Base-by-base conservation (phyloP, 305 asterid genomes). In the Caryopteris hybrid region DNA sequence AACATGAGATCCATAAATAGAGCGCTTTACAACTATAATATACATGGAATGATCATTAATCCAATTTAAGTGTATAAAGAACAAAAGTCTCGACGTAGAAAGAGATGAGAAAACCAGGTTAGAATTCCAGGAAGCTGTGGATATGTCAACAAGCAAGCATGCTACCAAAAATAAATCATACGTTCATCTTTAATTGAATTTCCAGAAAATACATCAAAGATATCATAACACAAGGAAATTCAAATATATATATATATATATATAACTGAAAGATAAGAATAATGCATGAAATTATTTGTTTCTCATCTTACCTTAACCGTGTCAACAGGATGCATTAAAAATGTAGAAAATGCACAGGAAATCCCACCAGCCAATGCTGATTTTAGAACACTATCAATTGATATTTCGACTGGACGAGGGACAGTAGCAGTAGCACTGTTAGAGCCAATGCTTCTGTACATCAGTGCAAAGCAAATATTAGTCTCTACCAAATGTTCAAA, bases 301-400 rank as follows among this genome's bases (percentile, higher is more conserved):
- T 47, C 64, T 57, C 46, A 48, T 25, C 52, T 66, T 75, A 86
- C 98, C 96, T 92, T 92, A 66, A 90, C 80, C 1, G 97, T 90
- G 72, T 92, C 97, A 53, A 92, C 78, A 4, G 98, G 98, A 66
- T 92, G 87, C 93, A 92, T 73, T 75, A 90, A 71, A 20, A 96
- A 80, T 20, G 98, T 84, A 0, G 98, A 92, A 64, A 92, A 76
- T 58, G 98, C 92, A 78, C 95, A 90, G 27, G 96, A 75, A 73
- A 90, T 93, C 59, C 98, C 98, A 50, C 98, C 98, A 21, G 96
- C 96, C 81, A 92, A 84, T 61, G 98, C 97, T 33, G 98, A 82
- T 74, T 90, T 92, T 17, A 92, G 65, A 74, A 86, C 92, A 81
- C 93, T 86, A 73, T 86, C 95, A 56, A 87, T 75, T 4, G 86